Evolutionary conservation across 257 asterid genomes (phyloP).

Genomic region (Penstemon newberryi): DNA sequence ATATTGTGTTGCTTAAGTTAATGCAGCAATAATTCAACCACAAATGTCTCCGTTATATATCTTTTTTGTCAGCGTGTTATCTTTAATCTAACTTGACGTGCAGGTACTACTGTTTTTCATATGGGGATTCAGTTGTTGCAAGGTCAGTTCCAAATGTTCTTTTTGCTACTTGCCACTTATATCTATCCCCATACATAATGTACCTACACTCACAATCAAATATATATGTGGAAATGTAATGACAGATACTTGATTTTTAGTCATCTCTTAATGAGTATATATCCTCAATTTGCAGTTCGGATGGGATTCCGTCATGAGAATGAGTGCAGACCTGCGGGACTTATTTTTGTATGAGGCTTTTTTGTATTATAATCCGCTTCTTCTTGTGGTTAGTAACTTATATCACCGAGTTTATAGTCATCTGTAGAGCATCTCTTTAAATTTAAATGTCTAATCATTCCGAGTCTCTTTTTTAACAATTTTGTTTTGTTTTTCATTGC

Average conservation of each 20-base stretch:
- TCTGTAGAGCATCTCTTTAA: neutral
- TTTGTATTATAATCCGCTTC: slow-evolving; percentile 96
- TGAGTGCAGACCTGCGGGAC: slow-evolving; percentile 89
- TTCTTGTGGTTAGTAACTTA: slow-evolving; percentile 83
- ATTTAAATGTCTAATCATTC: slow-evolving; percentile 8
- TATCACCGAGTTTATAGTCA: slow-evolving; percentile 12
- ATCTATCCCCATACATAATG: slow-evolving; percentile 15
- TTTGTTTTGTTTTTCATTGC: slow-evolving; percentile 40
- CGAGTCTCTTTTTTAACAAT: slow-evolving; percentile 1
- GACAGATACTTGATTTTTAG: slow-evolving; percentile 16
- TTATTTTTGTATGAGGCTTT: slow-evolving; percentile 94
- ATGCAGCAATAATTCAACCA: neutral
- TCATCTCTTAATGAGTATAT: slow-evolving; percentile 27
- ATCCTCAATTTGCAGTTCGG: slow-evolving; percentile 63
- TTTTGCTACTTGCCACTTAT: slow-evolving; percentile 12
- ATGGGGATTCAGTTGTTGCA: slow-evolving; percentile 87
- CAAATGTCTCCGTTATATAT: slow-evolving; percentile 10
- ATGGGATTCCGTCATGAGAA: slow-evolving; percentile 99
- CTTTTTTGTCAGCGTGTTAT: slow-evolving; percentile 10
- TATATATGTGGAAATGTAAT: slow-evolving; percentile 14
- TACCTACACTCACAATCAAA: slow-evolving; percentile 1
- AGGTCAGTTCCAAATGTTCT: slow-evolving; percentile 58
- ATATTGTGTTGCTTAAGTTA: neutral
- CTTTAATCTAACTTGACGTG: slow-evolving; percentile 34
- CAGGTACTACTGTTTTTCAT: slow-evolving; percentile 81